Conservation (phyloP, 768 basidiomycete species). For the Sporobolomyces roseus region DNA sequence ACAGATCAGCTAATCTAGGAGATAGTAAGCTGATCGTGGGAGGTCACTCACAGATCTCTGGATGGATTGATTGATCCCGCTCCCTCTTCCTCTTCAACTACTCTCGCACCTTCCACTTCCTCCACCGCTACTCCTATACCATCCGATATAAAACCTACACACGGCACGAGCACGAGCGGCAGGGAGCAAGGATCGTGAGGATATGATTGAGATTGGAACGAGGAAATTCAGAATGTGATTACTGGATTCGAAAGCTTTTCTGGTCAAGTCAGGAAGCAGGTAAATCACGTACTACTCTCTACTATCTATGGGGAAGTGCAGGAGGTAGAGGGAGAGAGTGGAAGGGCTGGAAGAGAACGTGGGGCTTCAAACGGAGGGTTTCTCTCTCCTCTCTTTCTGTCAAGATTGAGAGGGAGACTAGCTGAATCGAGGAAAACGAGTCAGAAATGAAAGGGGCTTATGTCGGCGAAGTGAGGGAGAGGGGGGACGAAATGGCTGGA, state of each 20-base stretch:
- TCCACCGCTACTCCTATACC: not conserved
- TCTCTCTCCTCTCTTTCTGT: no score
- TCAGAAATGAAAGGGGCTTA: no score
- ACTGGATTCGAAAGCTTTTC: conserved; percentile 33
- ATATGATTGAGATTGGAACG: conserved; percentile 14
- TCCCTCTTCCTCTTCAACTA: conserved; percentile 4
- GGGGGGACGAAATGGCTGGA: no score
- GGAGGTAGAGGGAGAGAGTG: not conserved
- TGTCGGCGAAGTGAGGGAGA: no score
- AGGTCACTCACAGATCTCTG: no score
- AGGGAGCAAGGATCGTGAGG: not conserved
- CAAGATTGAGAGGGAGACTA: no score
- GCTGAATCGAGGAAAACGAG: no score
- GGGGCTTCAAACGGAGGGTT: not conserved
- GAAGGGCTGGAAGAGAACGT: not conserved
- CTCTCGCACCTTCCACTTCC: not conserved
- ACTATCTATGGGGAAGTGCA: not conserved
- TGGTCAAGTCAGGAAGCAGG: conserved; percentile 40
- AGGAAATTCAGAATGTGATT: conserved; percentile 31
- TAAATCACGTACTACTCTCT: not conserved
- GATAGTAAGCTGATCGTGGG: no score
- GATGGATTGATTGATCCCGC: conserved; percentile 15
- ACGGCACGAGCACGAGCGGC: not conserved
- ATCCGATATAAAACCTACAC: no score
- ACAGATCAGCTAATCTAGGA: no score